Evolutionary conservation across 2,329 filamentous ascomycete genomes (phyloP).

Genomic region (Neophaeococcomyces mojaviensis): DNA sequence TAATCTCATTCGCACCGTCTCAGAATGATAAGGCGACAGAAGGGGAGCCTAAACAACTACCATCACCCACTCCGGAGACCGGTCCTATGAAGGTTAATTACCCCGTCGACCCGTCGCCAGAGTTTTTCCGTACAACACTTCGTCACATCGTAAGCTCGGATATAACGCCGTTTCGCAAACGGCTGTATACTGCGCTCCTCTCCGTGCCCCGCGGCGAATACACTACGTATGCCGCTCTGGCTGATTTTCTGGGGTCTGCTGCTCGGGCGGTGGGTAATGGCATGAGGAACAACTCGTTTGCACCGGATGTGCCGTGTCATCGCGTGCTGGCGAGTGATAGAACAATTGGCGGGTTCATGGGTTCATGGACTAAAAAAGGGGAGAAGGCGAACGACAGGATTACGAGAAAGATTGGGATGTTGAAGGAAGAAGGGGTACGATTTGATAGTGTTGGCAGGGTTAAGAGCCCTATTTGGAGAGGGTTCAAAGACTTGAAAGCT

Average conservation of each 20-base stretch:
- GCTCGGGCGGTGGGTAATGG: conserved; percentile 34
- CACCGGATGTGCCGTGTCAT: conserved; percentile 38
- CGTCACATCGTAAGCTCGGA: conserved; percentile 36
- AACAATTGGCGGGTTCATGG: conserved; percentile 41
- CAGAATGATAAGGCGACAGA: conserved; percentile 4
- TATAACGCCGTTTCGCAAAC: conserved; percentile 44
- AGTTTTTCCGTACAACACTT: conserved; percentile 23
- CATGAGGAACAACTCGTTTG: conserved; percentile 36
- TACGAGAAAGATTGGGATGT: conserved; percentile 29
- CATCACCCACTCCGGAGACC: conserved; percentile 15
- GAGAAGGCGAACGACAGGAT: conserved; percentile 37
- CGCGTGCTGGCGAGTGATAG: conserved; percentile 25
- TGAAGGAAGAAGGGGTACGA: conserved; percentile 30
- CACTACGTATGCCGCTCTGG: conserved; percentile 69
- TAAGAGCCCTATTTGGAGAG: conserved; percentile 10
- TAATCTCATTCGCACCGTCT: conserved; percentile 7
- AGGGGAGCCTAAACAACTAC: conserved; percentile 8
- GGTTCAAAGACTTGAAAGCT: conserved; percentile 4
- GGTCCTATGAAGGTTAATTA: background rate
- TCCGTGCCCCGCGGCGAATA: conserved; percentile 69
- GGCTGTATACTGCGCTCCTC: conserved; percentile 63
- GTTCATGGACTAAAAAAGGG: conserved; percentile 41
- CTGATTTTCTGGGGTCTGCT: conserved; percentile 41
- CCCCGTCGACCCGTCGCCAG: background rate
- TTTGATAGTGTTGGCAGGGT: conserved; percentile 27